Conservation (phyloP, 805 yeast genomes). For the Candida pini region DNA sequence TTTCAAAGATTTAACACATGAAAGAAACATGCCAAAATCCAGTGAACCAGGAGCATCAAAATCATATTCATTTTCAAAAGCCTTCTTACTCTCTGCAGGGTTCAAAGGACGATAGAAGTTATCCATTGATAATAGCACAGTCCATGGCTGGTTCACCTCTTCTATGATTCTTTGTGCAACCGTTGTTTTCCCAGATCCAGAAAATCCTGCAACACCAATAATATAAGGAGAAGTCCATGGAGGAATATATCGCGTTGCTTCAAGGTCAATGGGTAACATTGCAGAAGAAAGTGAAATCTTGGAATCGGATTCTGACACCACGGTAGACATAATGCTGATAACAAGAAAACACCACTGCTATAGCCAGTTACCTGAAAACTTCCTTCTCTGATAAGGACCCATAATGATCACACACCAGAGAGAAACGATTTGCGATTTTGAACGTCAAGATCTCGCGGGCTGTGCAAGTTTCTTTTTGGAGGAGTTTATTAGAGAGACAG, state of each 20-base stretch:
- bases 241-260: conserved; percentile 46
- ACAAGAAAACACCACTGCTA: too few species aligned
- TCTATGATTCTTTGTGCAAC: conserved; percentile 80
- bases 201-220: conserved; percentile 81
- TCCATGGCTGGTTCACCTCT: conserved; percentile 85
- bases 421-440: too few species aligned
- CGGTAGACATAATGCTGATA: too few species aligned
- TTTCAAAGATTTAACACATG: conserved; percentile 60
- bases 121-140: conserved; percentile 82
- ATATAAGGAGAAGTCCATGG: conserved; percentile 89
- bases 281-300: too few species aligned
- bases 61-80: conserved; percentile 69
- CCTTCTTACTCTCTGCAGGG: conserved; percentile 52
- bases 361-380: too few species aligned
- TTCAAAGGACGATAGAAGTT: conserved; percentile 81
- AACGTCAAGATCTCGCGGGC: too few species aligned
- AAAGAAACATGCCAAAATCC: conserved; percentile 67
- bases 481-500: too few species aligned
- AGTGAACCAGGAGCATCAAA: conserved; percentile 84
- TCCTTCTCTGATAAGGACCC: too few species aligned
- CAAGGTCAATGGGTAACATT: conserved; percentile 13
- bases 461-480: too few species aligned
- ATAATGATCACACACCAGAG: too few species aligned
- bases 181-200: conserved; percentile 93
- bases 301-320: too few species aligned